Evolutionary conservation across 75 land plant genomes (phyloP).

Genomic region (Picea glauca): DNA sequence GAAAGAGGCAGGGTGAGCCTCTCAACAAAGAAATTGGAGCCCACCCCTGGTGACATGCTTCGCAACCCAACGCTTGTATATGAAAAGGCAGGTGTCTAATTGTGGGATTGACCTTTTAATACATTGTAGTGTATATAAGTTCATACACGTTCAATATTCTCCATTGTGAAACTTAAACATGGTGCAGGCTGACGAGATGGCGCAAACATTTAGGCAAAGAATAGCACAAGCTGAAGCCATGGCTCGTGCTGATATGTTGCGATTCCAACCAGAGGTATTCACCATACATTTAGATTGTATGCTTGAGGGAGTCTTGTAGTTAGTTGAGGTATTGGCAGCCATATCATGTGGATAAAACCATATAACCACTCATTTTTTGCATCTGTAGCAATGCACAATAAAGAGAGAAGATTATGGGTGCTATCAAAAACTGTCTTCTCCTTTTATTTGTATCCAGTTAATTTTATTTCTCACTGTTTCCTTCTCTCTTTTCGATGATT

Average conservation of each 20-base stretch:
- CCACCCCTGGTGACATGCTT: conserved; percentile 99
- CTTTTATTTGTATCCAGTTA: too few species aligned
- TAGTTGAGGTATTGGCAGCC: neutral
- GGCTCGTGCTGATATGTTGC: conserved; percentile 97
- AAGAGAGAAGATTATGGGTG: too few species aligned
- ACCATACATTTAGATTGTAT: neutral
- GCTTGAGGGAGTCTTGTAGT: neutral
- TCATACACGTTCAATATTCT: neutral
- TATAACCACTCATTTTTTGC: neutral
- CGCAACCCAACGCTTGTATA: conserved; percentile 94
- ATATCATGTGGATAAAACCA: neutral
- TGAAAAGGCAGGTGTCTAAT: conserved; percentile 62
- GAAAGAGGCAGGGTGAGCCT: conserved; percentile 96
- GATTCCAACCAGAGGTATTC: conserved; percentile 85
- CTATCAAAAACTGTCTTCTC: too few species aligned
- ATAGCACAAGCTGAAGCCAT: conserved; percentile 99
- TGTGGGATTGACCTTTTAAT: neutral
- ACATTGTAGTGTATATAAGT: neutral
- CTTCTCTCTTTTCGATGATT: too few species aligned
- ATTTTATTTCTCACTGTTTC: neutral
- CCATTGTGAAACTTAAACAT: neutral
- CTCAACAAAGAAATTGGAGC: conserved; percentile 98
- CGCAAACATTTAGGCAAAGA: conserved; percentile 96
- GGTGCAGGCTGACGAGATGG: conserved; percentile 96
- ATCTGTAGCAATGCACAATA: neutral